Evolutionary conservation across 345 rosid species (phyloP), one percentile per base, ranked within the genome.

Genomic region (Eucalyptus shirleyi): DNA sequence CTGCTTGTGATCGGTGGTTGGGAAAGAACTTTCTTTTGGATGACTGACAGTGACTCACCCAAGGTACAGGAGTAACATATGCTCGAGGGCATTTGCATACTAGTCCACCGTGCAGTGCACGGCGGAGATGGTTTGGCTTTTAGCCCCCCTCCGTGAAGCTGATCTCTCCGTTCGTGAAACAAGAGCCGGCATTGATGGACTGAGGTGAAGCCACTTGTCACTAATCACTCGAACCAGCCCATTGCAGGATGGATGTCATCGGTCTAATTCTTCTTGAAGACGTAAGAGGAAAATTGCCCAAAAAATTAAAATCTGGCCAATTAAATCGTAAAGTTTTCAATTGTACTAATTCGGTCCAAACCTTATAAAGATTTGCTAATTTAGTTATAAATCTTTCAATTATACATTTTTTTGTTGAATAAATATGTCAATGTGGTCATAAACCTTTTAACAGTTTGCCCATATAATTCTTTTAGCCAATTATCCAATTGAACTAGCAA

Each of bases 381-480:
- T 53, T 21, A 19, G 4, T 53, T 21, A 19, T 53, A 53, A 19
- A 53, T 9, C 2, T 2, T 53, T 53, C 24, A 19, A 21, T 53
- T 8, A 21, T 53, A 21, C 9, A 0, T 8, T 53, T 53, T 53
- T 53, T 53, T 53, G 1, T 53, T 4, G 2, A 53, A 53, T 56
- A 56, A 56, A 4, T 24, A 0, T 56, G 1, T 56, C 6, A 56
- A 56, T 24, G 10, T 24, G 24, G 4, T 56, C 0, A 23, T 23
- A 56, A 24, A 24, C 6, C 0, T 56, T 56, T 24, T 56, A 23
- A 56, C 1, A 23, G 4, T 56, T 24, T 56, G 3, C 0, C 3
- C 12, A 24, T 56, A 9, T 24, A 56, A 1, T 23, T 56, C 30
- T 56, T 56, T 24, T 56, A 56, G 30, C 26, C 10, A 19, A 56